Percentiles rank a stretch among this genome's conserved stretches.
Evolutionary conservation across 208 protist genomes (phyloP).

Genomic region (Trypanosoma caninum): DNA sequence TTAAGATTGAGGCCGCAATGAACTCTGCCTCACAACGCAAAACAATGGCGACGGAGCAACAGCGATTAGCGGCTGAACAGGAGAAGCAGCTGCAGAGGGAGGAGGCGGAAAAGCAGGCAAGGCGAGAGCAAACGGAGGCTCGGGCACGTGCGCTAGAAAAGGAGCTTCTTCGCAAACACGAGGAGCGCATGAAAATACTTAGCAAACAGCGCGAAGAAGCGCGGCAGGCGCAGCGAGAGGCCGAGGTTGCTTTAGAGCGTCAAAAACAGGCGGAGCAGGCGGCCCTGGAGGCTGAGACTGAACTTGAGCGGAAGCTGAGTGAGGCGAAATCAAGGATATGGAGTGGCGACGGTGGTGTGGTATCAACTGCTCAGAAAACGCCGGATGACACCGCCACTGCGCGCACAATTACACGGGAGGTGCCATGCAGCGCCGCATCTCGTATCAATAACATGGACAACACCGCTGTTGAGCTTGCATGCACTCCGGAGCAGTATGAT

Average conservation of each 20-base stretch:
- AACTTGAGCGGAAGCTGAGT: slow-evolving; percentile 55
- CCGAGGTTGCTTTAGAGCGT: slow-evolving; percentile 47
- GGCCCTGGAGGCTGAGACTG: slow-evolving; percentile 51
- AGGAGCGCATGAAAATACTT: slow-evolving; percentile 43
- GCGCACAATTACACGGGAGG: background rate
- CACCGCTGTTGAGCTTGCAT: slow-evolving; percentile 20
- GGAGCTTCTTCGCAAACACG: slow-evolving; percentile 53
- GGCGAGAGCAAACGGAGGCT: slow-evolving; percentile 39
- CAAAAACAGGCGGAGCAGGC: slow-evolving; percentile 61
- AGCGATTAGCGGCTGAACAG: slow-evolving; percentile 16
- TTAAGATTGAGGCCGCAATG: slow-evolving; percentile 33
- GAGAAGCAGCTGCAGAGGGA: slow-evolving; percentile 12
- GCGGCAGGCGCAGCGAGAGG: slow-evolving; percentile 52
- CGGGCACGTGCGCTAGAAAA: slow-evolving; percentile 37
- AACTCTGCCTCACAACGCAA: slow-evolving; percentile 25
- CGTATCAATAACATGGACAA: background rate
- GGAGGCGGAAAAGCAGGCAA: slow-evolving; percentile 17
- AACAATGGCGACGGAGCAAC: slow-evolving; percentile 10
- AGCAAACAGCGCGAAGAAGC: slow-evolving; percentile 64
- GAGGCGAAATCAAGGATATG: slow-evolving; percentile 47
- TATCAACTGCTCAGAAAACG: background rate
- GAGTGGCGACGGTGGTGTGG: slow-evolving; percentile 8
- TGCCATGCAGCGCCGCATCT: no score
- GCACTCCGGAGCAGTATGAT: slow-evolving; percentile 90
- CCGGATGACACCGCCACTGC: background rate